These are phyloP conservation scores for Andrographis paniculata DNA, from an alignment of 305 asterid genomes.

Conservation along the genomic window DNA sequence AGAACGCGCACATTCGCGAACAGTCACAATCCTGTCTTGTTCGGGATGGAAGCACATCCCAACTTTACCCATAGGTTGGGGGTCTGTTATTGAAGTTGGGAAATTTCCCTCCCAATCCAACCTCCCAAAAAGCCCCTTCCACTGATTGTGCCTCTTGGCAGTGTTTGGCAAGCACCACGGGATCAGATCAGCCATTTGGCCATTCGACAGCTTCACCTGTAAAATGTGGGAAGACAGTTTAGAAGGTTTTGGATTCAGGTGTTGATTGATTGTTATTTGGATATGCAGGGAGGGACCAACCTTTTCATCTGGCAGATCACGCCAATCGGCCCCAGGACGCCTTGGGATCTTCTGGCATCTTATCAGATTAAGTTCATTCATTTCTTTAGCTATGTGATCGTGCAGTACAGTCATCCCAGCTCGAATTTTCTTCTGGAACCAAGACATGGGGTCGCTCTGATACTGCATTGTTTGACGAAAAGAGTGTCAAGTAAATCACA, in stretches of 20 bases:
- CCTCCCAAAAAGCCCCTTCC: slow-evolving; percentile 74
- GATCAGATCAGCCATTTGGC: slow-evolving; percentile 47
- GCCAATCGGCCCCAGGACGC: slow-evolving; percentile 62
- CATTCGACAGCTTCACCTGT: slow-evolving; percentile 49
- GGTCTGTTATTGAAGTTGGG: slow-evolving; percentile 62
- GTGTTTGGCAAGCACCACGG: slow-evolving; percentile 62
- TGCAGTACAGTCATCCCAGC: slow-evolving; percentile 30
- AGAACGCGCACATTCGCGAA: slow-evolving; percentile 78
- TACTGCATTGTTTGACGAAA: slow-evolving; percentile 35
- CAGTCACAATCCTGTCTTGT: slow-evolving; percentile 65
- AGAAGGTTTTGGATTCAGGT: too few species aligned
- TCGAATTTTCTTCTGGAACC: slow-evolving; percentile 62
- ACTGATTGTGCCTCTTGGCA: slow-evolving; percentile 65
- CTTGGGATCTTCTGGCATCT: slow-evolving; percentile 50
- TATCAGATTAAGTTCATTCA: slow-evolving; percentile 57
- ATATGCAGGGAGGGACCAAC: slow-evolving; percentile 20
- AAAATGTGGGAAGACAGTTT: neutral
- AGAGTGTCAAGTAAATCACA: too few species aligned
- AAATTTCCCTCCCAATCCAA: slow-evolving; percentile 70
- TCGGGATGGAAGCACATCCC: slow-evolving; percentile 78
- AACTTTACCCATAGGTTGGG: slow-evolving; percentile 72
- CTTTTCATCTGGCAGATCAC: slow-evolving; percentile 58
- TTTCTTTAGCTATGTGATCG: slow-evolving; percentile 57
- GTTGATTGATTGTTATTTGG: too few species aligned
- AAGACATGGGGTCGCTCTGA: slow-evolving; percentile 44